Percentiles rank a stretch among this genome's conserved stretches.
Conservation (phyloP, 2,329 filamentous ascomycete genomes). For the Westerdykella ornata region DNA sequence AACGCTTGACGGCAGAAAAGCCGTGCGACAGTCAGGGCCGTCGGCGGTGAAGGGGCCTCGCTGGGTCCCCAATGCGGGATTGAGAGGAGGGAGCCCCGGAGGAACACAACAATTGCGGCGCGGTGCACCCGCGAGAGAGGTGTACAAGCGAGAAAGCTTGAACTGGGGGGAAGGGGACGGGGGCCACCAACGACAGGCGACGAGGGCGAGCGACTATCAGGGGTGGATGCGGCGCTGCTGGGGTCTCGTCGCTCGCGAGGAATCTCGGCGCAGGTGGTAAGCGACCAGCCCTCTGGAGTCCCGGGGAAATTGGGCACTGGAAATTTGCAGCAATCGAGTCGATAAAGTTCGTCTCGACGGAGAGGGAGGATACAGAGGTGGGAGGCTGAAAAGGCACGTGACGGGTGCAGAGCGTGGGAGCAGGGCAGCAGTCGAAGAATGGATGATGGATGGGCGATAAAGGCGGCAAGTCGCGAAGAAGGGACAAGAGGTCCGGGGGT, state of each 20-base stretch:
- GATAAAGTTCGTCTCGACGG: too few relatives aligned
- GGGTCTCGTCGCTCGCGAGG: background rate
- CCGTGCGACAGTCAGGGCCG: slow-evolving; percentile 28
- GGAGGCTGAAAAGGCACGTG: too few relatives aligned
- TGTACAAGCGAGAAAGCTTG: slow-evolving; percentile 12
- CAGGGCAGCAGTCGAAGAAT: too few relatives aligned
- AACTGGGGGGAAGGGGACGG: slow-evolving; percentile 5
- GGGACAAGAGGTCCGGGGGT: too few relatives aligned
- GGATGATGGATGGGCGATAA: too few relatives aligned
- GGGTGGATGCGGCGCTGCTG: background rate
- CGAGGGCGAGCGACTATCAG: slow-evolving; percentile 4
- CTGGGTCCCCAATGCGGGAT: slow-evolving; percentile 16
- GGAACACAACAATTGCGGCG: slow-evolving; percentile 5
- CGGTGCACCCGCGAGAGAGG: slow-evolving; percentile 5
- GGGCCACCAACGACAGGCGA: slow-evolving; percentile 2
- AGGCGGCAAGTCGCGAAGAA: too few relatives aligned
- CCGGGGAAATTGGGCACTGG: too few relatives aligned
- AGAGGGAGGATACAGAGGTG: too few relatives aligned
- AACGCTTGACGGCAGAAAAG: slow-evolving; percentile 18
- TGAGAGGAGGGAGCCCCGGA: slow-evolving; percentile 8
- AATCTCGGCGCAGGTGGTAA: background rate
- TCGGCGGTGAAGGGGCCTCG: slow-evolving; percentile 19
- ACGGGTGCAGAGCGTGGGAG: too few relatives aligned
- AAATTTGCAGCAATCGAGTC: too few relatives aligned
- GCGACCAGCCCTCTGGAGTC: background rate